Evolutionary conservation across 352 stramenopile species (phyloP).

Genomic region (Globisporangium viniferum): DNA sequence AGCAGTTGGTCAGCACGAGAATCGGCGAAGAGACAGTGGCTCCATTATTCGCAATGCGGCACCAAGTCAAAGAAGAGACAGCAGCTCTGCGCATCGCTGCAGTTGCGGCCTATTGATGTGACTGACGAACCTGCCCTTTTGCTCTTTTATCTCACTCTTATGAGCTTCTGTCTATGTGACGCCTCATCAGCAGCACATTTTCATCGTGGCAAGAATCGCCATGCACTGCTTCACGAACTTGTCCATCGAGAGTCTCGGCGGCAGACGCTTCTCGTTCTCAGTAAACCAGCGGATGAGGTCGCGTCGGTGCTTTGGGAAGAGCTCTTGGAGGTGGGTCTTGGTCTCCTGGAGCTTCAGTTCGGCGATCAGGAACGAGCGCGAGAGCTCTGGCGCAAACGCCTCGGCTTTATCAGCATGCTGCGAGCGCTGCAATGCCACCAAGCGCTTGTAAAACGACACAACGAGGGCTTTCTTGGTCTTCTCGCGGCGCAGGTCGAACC

Average conservation of each 20-base stretch:
- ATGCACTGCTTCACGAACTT: slow-evolving; percentile 40
- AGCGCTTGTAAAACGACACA: slow-evolving; percentile 43
- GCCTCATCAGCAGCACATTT: too few relatives aligned
- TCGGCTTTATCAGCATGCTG: slow-evolving; percentile 36
- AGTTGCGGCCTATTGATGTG: too few relatives aligned
- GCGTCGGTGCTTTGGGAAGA: slow-evolving; percentile 60
- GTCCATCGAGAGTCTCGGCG: slow-evolving; percentile 22
- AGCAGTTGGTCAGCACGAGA: too few relatives aligned
- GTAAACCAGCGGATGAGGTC: slow-evolving; percentile 51
- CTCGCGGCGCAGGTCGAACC: slow-evolving; percentile 63
- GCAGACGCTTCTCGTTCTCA: slow-evolving; percentile 33
- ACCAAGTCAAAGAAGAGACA: too few relatives aligned
- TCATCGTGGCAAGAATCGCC: slow-evolving; percentile 31
- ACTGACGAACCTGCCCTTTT: too few relatives aligned
- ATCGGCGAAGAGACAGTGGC: too few relatives aligned
- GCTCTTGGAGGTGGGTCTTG: slow-evolving; percentile 31
- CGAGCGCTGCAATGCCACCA: slow-evolving; percentile 50
- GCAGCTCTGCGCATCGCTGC: too few relatives aligned
- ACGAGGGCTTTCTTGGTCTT: slow-evolving; percentile 60
- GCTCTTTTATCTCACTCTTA: too few relatives aligned
- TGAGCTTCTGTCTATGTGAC: too few relatives aligned
- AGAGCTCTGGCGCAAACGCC: slow-evolving; percentile 27
- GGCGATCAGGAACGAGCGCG: slow-evolving; percentile 36
- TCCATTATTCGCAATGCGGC: too few relatives aligned
- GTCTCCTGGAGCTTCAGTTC: slow-evolving; percentile 54